Conservation (phyloP, 805 yeast species). For the Zygoascus ofunaensis region DNA sequence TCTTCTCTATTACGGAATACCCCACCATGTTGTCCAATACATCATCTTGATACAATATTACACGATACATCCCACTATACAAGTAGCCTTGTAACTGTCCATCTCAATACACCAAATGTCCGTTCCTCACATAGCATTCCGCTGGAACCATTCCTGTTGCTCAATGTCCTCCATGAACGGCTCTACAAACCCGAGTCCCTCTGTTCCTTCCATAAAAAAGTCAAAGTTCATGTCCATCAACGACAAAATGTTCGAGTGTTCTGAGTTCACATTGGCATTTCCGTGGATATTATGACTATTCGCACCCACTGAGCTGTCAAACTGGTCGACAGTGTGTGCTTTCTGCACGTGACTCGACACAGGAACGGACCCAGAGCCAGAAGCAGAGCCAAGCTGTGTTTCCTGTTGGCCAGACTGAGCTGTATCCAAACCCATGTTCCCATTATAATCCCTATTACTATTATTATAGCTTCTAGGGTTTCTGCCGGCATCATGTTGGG, state of each 20-base stretch:
- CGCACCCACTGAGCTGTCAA: too few species aligned
- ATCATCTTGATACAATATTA: too few species aligned
- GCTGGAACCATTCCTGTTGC: slow-evolving; percentile 12
- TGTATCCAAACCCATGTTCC: background rate
- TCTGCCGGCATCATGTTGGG: background rate
- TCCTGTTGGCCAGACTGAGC: background rate
- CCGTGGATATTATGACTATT: too few species aligned
- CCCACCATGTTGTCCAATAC: too few species aligned
- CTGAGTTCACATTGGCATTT: background rate
- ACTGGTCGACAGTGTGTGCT: too few species aligned
- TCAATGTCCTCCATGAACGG: slow-evolving; percentile 24
- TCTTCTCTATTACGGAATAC: too few species aligned
- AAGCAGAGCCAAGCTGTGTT: background rate
- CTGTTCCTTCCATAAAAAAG: slow-evolving; percentile 24
- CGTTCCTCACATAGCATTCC: too few species aligned
- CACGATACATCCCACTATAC: too few species aligned
- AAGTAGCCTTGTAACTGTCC: too few species aligned
- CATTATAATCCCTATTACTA: slow-evolving; percentile 1
- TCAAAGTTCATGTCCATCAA: slow-evolving; percentile 22
- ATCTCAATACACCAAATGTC: too few species aligned
- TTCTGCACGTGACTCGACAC: too few species aligned
- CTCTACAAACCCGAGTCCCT: slow-evolving; percentile 24
- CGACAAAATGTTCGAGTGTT: slow-evolving; percentile 8
- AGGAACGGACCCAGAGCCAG: background rate
- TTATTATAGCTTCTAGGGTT: background rate